Conservation (phyloP, 805 yeast species). For the Komagataella pastoris region DNA sequence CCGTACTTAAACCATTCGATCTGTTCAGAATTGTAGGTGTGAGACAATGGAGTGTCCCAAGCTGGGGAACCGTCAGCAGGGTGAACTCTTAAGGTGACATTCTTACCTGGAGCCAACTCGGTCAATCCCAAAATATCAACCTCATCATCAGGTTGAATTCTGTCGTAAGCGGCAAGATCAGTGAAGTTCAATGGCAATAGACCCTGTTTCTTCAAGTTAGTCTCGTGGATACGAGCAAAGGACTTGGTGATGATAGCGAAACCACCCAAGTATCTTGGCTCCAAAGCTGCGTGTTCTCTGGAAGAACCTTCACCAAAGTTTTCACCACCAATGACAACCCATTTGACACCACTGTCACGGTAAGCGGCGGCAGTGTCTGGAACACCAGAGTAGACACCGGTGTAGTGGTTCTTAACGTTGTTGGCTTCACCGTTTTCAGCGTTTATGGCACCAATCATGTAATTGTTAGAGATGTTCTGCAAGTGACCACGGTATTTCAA, state of each 20-base stretch:
- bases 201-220: constrained; percentile 99
- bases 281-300: constrained; percentile 99
- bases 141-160: constrained; percentile 81
- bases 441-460: constrained; percentile 98
- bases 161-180: constrained; percentile 84
- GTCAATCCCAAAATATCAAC: constrained; percentile 79
- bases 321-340: constrained; percentile 99
- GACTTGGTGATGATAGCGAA: constrained; percentile 96
- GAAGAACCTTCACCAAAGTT: constrained; percentile 99
- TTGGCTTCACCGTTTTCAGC: constrained; percentile 94
- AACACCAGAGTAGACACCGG: constrained; percentile 87
- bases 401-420: constrained; percentile 78
- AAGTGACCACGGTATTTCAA: constrained; percentile 99
- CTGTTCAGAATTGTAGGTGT: constrained; percentile 94
- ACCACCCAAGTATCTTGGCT: constrained; percentile 98
- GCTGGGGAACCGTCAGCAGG: constrained; percentile 55
- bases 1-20: constrained; percentile 99
- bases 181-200: constrained; percentile 91
- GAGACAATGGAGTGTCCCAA: constrained; percentile 87
- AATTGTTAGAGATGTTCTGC: constrained; percentile 96
- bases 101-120: constrained; percentile 86
- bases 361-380: constrained; percentile 94
- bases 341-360: constrained; percentile 83
- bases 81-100: constrained; percentile 64
- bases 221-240: constrained; percentile 98